These are phyloP conservation scores for Leishmania guyanensis DNA, from an alignment of 208 protist genomes.

Conservation along the genomic window DNA sequence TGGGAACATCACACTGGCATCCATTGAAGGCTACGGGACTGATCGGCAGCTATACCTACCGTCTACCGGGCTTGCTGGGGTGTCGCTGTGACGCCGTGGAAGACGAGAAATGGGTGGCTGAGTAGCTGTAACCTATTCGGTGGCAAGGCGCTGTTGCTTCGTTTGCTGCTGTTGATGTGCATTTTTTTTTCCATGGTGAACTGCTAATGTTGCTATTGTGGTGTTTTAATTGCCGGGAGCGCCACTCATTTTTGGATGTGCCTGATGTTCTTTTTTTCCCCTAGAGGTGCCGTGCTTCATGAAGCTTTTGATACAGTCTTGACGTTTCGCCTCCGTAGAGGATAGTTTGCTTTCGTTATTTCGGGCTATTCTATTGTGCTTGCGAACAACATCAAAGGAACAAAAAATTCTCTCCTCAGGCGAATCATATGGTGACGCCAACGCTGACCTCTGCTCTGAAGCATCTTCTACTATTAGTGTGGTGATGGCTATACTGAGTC, in stretches of 20 bases:
- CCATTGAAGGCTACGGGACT: conserved; percentile 78
- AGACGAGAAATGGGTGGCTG: neutral
- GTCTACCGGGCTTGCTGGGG: conserved; percentile 37
- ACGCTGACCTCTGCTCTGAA: neutral
- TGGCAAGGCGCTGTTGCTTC: neutral
- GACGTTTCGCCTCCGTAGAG: neutral
- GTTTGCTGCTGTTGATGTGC: neutral
- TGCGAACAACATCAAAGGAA: neutral
- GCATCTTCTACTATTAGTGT: neutral
- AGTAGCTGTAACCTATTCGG: neutral
- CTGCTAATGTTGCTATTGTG: neutral
- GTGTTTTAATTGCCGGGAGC: neutral
- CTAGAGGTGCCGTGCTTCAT: neutral
- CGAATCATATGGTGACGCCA: neutral
- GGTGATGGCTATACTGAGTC: no score
- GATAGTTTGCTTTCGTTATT: neutral
- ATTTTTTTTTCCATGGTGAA: no score
- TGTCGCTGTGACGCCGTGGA: conserved; percentile 14
- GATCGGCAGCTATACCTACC: conserved; percentile 68
- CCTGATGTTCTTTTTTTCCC: neutral
- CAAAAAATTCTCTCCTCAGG: neutral
- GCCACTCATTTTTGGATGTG: neutral
- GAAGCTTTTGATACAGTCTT: neutral
- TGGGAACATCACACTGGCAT: conserved; percentile 57
- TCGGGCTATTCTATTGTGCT: neutral